Base-by-base conservation (phyloP, 495 filamentous ascomycete species). In the Evernia prunastri region DNA sequence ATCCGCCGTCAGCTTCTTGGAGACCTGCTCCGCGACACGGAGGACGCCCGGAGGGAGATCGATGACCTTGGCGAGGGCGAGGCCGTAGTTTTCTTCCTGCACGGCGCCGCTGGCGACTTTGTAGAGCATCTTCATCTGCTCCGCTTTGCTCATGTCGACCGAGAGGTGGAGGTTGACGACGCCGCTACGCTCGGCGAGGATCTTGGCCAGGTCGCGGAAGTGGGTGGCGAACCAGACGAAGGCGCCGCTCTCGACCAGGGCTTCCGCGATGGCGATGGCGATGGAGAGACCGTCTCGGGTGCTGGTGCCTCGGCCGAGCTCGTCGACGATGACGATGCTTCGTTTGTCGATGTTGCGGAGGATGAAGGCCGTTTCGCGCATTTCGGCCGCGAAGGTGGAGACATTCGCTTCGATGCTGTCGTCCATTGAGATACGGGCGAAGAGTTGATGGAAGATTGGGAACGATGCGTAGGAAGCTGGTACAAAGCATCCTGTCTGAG, bases 311-410 rank as follows among this genome's bases (percentile, higher is more conserved):
- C 94, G 84, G 20, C 94, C 93, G 31, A 98, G 85, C 70, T 98
- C 94, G 70, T 98, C 95, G 65, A 97, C 84, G 54, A 98, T 89
- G 20, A 89, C 85, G 73, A 96, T 77, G 69, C 90, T 92, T 20
- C 82, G 78, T 9, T 79, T 78, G 66, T 91, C 86, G 62, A 94
- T 80, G 65, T 93, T 89, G 71, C 82, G 81, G 6, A 97, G 77
- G 65, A 97, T 96, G 72, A 95, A 92, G 20, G 92, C 92, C 73
- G 90, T 96, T 71, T 97, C 95, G 56, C 89, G 81, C 94, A 98
- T 96, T 75, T 97, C 95, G 18, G 91, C 83, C 0, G 89, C 90
- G 70, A 97, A 97, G 1, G 91, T 96, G 0, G 93, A 96, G 35
- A 94, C 84, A 70, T 96, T 97, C 20, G 87, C 87, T 77, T 96